A percentile compares a stretch with the other conserved stretches of the same genome.
Conservation (phyloP, 2,329 filamentous ascomycete genomes). For the Pestalotiopsis fici region DNA sequence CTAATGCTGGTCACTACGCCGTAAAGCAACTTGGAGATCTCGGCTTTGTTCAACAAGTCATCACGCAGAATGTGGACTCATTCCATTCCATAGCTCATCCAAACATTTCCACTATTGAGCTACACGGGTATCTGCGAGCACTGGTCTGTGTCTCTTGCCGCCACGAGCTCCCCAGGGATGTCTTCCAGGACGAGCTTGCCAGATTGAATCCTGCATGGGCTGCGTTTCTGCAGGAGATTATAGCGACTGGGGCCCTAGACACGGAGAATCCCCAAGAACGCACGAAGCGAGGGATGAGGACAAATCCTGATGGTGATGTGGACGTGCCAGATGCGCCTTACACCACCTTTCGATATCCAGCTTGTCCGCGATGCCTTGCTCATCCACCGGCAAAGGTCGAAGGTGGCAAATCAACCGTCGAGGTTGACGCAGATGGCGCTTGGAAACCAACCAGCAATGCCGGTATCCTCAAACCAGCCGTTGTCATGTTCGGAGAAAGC, state of each 20-base stretch:
- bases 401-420: constrained; percentile 58
- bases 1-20: constrained; percentile 79
- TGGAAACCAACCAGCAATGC: constrained; percentile 67
- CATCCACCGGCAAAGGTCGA: constrained; percentile 59
- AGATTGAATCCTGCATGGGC: constrained; percentile 86
- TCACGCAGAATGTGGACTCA: constrained; percentile 97
- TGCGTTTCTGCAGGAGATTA: constrained; percentile 70
- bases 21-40: constrained; percentile 71
- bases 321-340: constrained; percentile 87
- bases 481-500: constrained; percentile 95
- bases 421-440: constrained; percentile 79
- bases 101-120: constrained; percentile 71
- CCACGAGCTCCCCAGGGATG: constrained; percentile 67
- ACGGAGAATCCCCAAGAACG: constrained; percentile 76
- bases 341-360: constrained; percentile 85
- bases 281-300: constrained; percentile 68
- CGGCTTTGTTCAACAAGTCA: constrained; percentile 73
- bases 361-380: constrained; percentile 78
- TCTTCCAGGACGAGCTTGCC: constrained; percentile 76
- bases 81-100: constrained; percentile 84
- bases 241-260: constrained; percentile 73
- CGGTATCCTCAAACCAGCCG: constrained; percentile 87
- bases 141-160: constrained; percentile 80
- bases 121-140: constrained; percentile 87
- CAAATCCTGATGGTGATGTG: constrained; percentile 94